These are phyloP conservation scores for Ascochyta fabae DNA, from an alignment of 2,329 filamentous ascomycete species.

Conservation along the genomic window DNA sequence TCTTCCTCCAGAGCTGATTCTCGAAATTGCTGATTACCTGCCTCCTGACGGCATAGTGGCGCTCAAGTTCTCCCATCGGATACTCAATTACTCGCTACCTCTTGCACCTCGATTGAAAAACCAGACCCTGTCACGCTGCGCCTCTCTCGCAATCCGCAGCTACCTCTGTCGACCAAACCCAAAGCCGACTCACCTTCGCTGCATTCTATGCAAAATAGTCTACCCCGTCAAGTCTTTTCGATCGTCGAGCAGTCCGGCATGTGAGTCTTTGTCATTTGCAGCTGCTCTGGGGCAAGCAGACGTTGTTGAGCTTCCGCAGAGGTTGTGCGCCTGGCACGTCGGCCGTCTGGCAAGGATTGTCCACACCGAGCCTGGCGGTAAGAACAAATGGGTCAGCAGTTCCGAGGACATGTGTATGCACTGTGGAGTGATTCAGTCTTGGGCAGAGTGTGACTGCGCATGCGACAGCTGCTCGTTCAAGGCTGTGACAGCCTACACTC, in stretches of 20 bases:
- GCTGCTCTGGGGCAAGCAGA: conserved; percentile 19
- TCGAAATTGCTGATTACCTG: conserved; percentile 47
- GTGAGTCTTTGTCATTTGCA: conserved; percentile 17
- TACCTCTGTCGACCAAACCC: conserved; percentile 26
- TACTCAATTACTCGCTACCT: conserved; percentile 39
- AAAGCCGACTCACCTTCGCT: conserved; percentile 30
- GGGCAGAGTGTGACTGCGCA: conserved; percentile 33
- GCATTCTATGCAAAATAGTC: conserved; percentile 39
- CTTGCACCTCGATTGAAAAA: conserved; percentile 23
- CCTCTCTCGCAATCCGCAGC: conserved; percentile 37
- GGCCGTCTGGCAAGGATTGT: conserved; percentile 34
- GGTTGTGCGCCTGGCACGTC: conserved; percentile 46
- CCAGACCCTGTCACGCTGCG: conserved; percentile 31
- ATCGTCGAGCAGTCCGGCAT: conserved; percentile 40
- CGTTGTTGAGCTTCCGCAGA: conserved; percentile 37
- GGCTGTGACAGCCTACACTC: conserved; percentile 38
- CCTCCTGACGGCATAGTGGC: conserved; percentile 47
- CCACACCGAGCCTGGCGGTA: conserved; percentile 24
- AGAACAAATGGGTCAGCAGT: conserved; percentile 40
- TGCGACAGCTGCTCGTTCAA: conserved; percentile 42
- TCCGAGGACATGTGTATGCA: conserved; percentile 44
- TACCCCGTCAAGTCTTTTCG: conserved; percentile 41
- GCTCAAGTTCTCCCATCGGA: conserved; percentile 46
- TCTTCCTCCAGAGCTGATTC: conserved; percentile 52
- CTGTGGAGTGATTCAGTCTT: conserved; percentile 38